Conservation (phyloP, 768 basidiomycete species). For the Tubosaeta brunneosetosa region DNA sequence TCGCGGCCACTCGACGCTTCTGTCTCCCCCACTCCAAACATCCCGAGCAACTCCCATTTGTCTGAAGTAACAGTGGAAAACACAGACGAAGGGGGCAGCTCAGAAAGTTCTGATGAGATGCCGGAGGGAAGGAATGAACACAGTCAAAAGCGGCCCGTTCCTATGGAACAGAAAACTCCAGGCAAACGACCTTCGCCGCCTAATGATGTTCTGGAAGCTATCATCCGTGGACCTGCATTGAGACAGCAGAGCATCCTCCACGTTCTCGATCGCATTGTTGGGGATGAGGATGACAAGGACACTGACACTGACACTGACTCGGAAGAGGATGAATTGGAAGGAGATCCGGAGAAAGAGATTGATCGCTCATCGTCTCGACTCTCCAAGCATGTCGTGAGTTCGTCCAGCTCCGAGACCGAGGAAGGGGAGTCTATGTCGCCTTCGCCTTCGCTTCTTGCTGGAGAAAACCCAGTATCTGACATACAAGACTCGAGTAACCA, state of each 20-base stretch:
- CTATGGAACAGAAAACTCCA: not conserved
- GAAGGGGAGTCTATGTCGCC: slow-evolving; percentile 24
- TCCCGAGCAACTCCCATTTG: slow-evolving; percentile 31
- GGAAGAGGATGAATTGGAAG: slow-evolving; percentile 40
- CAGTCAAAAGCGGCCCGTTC: slow-evolving; percentile 2
- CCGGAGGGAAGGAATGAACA: slow-evolving; percentile 16
- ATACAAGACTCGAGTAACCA: slow-evolving; percentile 14
- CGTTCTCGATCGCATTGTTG: slow-evolving; percentile 30
- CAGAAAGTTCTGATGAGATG: slow-evolving; percentile 31
- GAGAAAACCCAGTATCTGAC: slow-evolving; percentile 28
- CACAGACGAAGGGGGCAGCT: slow-evolving; percentile 38
- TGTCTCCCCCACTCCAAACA: slow-evolving; percentile 9
- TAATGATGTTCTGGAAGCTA: slow-evolving; percentile 34
- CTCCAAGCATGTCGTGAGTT: slow-evolving; percentile 29
- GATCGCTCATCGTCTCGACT: slow-evolving; percentile 31
- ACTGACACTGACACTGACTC: slow-evolving; percentile 31
- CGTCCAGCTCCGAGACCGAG: slow-evolving; percentile 33
- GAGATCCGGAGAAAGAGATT: slow-evolving; percentile 33
- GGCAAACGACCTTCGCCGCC: slow-evolving; percentile 1
- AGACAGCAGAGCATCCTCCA: slow-evolving; percentile 17
- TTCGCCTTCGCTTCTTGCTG: slow-evolving; percentile 17
- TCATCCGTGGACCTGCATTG: slow-evolving; percentile 39
- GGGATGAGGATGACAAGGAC: slow-evolving; percentile 30
- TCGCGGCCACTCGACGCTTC: slow-evolving; percentile 1
- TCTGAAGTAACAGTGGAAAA: slow-evolving; percentile 36